Percentiles rank a stretch among this genome's conserved stretches.
Evolutionary conservation across 78 protist species (phyloP).

Genomic region (Bodo saltans): DNA sequence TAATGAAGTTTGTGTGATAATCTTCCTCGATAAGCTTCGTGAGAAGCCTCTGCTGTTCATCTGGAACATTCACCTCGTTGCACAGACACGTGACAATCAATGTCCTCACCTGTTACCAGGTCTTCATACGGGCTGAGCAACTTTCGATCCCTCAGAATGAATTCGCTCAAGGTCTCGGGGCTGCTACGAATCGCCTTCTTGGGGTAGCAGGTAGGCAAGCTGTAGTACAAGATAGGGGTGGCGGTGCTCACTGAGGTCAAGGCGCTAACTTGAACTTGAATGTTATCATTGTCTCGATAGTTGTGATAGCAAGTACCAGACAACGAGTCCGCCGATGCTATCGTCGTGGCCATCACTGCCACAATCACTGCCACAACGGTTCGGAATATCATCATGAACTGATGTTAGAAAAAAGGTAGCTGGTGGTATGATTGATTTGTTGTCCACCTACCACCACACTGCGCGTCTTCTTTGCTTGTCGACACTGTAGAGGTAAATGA

Average conservation of each 20-base stretch:
- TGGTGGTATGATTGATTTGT: no score
- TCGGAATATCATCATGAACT: no score
- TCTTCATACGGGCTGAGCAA: conserved; percentile 52
- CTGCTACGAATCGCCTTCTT: not conserved
- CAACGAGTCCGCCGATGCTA: not conserved
- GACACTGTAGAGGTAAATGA: no score
- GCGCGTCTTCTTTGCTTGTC: no score
- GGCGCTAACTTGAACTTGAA: not conserved
- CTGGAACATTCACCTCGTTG: not conserved
- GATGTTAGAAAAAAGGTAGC: no score
- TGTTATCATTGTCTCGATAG: not conserved
- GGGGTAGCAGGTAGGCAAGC: conserved; percentile 60
- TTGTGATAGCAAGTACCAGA: not conserved
- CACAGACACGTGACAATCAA: conserved; percentile 6
- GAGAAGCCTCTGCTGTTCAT: not conserved
- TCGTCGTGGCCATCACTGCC: no score
- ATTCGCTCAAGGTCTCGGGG: conserved; percentile 78
- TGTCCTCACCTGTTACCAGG: not conserved
- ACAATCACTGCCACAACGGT: no score
- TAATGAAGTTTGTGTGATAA: conserved; percentile 14
- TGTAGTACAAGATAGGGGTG: conserved; percentile 68
- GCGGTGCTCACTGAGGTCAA: conserved; percentile 10
- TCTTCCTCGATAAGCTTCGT: not conserved
- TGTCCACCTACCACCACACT: no score
- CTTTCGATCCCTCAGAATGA: conserved; percentile 70